Conservation (phyloP, 352 stramenopile genomes). For the Thraustotheca clavata region DNA sequence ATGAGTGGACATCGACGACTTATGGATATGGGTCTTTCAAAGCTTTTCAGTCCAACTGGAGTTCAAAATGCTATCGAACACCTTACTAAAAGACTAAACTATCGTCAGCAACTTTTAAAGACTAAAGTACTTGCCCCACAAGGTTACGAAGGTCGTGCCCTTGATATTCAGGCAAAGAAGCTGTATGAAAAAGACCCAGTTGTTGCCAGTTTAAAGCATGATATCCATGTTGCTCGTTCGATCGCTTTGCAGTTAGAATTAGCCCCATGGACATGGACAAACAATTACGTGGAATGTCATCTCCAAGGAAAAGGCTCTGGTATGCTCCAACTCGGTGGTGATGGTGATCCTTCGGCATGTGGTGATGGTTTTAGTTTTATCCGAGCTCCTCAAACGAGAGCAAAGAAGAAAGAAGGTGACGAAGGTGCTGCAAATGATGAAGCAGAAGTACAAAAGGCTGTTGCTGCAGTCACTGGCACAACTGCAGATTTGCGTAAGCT, state of each 20-base stretch:
- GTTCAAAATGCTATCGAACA: constrained; percentile 66
- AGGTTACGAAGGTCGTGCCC: constrained; percentile 39
- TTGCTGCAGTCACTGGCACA: constrained; percentile 69
- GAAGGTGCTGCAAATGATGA: constrained; percentile 49
- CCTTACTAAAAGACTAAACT: constrained; percentile 61
- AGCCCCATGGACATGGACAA: constrained; percentile 77
- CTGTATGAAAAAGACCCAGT: constrained; percentile 62
- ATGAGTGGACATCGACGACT: constrained; percentile 75
- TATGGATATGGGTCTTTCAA: constrained; percentile 70
- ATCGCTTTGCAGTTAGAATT: constrained; percentile 73
- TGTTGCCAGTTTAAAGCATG: constrained; percentile 60
- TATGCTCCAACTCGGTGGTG: constrained; percentile 70
- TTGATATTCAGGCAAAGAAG: constrained; percentile 54
- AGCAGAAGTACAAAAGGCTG: constrained; percentile 61
- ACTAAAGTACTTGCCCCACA: constrained; percentile 40
- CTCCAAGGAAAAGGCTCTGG: constrained; percentile 75
- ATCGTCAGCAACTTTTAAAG: constrained; percentile 43
- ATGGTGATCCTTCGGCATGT: constrained; percentile 68
- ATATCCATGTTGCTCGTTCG: constrained; percentile 75
- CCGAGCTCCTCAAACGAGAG: constrained; percentile 59
- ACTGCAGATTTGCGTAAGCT: constrained; percentile 78
- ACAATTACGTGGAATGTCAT: constrained; percentile 82
- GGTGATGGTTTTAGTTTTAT: constrained; percentile 84
- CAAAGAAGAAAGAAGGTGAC: constrained; percentile 75
- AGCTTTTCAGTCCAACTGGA: constrained; percentile 62